Evolutionary conservation across 2,329 filamentous ascomycete genomes (phyloP), one percentile per base, ranked within the genome.

Genomic region (Nannizziopsis arthrosporioides): DNA sequence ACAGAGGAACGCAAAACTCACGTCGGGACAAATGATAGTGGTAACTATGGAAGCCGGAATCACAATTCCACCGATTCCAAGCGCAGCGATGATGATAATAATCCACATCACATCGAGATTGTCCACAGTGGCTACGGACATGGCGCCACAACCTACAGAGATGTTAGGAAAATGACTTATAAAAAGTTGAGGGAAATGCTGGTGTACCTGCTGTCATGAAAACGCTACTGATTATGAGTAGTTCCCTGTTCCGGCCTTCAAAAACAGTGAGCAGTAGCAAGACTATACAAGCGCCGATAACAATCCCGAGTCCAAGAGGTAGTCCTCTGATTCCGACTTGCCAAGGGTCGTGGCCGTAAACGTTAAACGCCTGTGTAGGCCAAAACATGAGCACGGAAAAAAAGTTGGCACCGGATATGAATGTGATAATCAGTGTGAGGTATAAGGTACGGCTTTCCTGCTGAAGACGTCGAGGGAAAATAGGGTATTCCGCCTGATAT

Each of bases 11-110:
- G 15, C 9, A 15, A 7, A 22, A 22, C 63, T 52, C 56, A 68
- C 80, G 57, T 81, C 77, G 0, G 81, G 80, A 52, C 79, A 83
- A 54, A 84, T 78, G 55, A 84, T 83, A 8, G 78, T 80, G 5
- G 78, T 77, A 49, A 84, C 81, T 54, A 84, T 81, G 1, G 77
- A 79, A 1, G 77, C 75, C 0, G 81, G 81, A 4, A 85, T 76
- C 12, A 84, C 75, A 44, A 84, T 80, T 1, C 78, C 81, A 5
- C 81, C 81, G 3, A 84, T 77, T 5, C 81, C 81, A 2, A 84
- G 61, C 3, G 77, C 75, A 1, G 79, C 78, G 3, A 84, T 58
- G 11, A 76, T 65, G n/a, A 84, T 67, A 19, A 82, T 63, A 11
- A 69, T 73, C 66, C 75, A 81, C 12, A 80, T 63, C 14, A 68